phyloP scores from a whole-genome alignment of 306 rosid species.

The apple (Malus domestica) region ASM211411v1 NC_041801.1:4621001-4621500 shows the following conservation, averaged over 20 bases:
- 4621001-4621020: background rate
- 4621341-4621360: slow-evolving; percentile 22
- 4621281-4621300: slow-evolving; percentile 35
- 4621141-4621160: slow-evolving; percentile 21
- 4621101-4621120: slow-evolving; percentile 23
- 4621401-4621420: slow-evolving; percentile 35
- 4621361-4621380: slow-evolving; percentile 8
- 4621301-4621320: slow-evolving; percentile 39
- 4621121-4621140: slow-evolving; percentile 38
- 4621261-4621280: slow-evolving; percentile 37
- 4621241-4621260: slow-evolving; percentile 30
- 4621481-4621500: slow-evolving; percentile 13
- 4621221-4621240: background rate
- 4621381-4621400: slow-evolving; percentile 36
- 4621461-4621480: slow-evolving; percentile 48
- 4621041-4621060: slow-evolving; percentile 37
- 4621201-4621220: background rate
- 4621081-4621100: slow-evolving; percentile 61
- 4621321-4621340: slow-evolving; percentile 34
- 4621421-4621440: slow-evolving; percentile 48
- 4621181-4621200: slow-evolving; percentile 2
- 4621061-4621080: slow-evolving; percentile 62
- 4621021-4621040: background rate
- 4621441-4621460: slow-evolving; percentile 55
- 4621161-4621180: background rate